phyloP scores from a whole-genome alignment of 345 rosid species.

The Luvunga scandens region DNA sequence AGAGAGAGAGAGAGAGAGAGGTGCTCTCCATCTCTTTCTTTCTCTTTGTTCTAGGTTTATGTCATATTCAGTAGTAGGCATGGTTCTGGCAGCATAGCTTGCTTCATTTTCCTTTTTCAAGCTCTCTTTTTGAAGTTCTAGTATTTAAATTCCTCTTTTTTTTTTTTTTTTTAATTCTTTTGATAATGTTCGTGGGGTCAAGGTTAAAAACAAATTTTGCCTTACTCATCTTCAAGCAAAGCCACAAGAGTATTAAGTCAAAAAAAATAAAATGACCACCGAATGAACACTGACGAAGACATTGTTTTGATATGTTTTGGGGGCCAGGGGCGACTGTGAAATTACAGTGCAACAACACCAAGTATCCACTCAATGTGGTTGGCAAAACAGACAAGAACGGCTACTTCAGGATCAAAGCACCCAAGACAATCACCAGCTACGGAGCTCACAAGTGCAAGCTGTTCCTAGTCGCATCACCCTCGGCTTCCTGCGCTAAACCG shows the following conservation, averaged over 20 bases:
- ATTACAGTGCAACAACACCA: constrained; percentile 67
- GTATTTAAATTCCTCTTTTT: too few species aligned
- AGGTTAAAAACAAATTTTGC: not conserved
- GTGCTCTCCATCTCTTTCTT: not conserved
- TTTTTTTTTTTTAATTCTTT: too few species aligned
- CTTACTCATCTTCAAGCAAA: constrained; percentile 2
- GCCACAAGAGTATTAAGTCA: not conserved
- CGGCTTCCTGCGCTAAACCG: constrained; percentile 40
- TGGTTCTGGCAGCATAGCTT: not conserved
- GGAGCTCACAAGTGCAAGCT: constrained; percentile 80
- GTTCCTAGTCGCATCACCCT: constrained; percentile 44
- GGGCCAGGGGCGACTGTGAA: constrained; percentile 67
- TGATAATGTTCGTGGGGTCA: not conserved
- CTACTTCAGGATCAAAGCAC: constrained; percentile 63
- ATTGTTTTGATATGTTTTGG: not conserved
- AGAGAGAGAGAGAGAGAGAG: too few species aligned
- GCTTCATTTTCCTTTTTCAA: not conserved
- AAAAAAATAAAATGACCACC: too few species aligned
- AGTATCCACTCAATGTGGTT: constrained; percentile 20
- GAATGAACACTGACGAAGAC: not conserved
- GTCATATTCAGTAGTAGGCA: not conserved
- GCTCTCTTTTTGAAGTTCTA: not conserved
- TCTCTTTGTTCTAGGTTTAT: constrained; percentile 6
- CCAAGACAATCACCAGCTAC: constrained; percentile 66
- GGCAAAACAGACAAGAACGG: constrained; percentile 75